phyloP scores from a whole-genome alignment of 2,329 filamentous ascomycete species.

The Hypomyces perniciosus region DNA sequence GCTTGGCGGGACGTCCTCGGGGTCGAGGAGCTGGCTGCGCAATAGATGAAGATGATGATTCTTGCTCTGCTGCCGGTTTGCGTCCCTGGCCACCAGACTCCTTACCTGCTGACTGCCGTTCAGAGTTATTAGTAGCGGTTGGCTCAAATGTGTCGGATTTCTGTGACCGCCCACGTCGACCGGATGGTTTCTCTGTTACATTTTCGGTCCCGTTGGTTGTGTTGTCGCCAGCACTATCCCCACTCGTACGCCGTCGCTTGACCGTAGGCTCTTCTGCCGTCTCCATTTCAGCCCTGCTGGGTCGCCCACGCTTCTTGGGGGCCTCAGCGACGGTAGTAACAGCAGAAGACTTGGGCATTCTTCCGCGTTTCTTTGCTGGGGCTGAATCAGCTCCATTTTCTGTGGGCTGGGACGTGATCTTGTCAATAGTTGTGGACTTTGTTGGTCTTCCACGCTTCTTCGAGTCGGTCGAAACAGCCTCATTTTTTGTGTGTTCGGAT shows the following conservation, averaged over 20 bases:
- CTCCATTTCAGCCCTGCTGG: not conserved
- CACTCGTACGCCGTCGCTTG: constrained; percentile 5
- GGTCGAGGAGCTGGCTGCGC: not conserved
- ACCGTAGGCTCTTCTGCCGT: not conserved
- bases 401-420: not conserved
- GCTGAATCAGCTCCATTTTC: not conserved
- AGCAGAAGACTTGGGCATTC: constrained; percentile 2
- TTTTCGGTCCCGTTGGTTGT: not conserved
- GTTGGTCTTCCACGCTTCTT: no score
- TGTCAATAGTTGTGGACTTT: not conserved
- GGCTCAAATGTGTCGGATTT: no score
- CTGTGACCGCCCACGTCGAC: not conserved
- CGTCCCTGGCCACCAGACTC: not conserved
- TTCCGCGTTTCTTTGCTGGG: constrained; percentile 6
- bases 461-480: no score
- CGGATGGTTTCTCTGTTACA: not conserved
- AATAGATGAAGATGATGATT: not conserved
- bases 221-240: not conserved
- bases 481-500: no score
- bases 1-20: not conserved
- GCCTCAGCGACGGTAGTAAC: not conserved
- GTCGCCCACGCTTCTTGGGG: not conserved
- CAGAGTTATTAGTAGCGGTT: not conserved
- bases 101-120: not conserved
- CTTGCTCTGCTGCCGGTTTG: not conserved